A percentile compares a stretch with the other conserved stretches of the same genome.
Conservation (phyloP, 805 yeast genomes). For the Hanseniaspora hatyaiensis region DNA sequence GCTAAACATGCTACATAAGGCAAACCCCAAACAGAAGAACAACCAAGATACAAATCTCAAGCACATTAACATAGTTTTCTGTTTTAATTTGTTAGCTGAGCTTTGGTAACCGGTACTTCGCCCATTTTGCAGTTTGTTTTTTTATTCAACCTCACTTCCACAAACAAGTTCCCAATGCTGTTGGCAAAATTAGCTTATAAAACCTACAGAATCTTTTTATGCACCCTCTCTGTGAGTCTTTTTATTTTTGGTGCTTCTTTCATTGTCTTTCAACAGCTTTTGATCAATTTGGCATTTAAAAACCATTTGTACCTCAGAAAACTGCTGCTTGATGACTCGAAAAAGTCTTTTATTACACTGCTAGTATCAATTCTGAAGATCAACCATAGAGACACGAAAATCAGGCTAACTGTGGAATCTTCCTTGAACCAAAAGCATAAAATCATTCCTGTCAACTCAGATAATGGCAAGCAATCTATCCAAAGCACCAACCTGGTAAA, state of each 20-base stretch:
- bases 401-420: constrained; percentile 37
- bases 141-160: too few relatives aligned
- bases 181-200: constrained; percentile 1
- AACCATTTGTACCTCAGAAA: constrained; percentile 31
- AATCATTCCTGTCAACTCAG: neutral
- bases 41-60: too few relatives aligned
- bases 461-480: too few relatives aligned
- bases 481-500: constrained; percentile 33
- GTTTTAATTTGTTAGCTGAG: too few relatives aligned
- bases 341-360: constrained; percentile 45
- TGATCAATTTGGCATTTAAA: constrained; percentile 29
- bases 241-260: constrained; percentile 33
- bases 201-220: constrained; percentile 18
- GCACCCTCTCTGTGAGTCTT: constrained; percentile 21
- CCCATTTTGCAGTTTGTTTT: too few relatives aligned
- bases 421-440: constrained; percentile 22
- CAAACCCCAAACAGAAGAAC: too few relatives aligned
- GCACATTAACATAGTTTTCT: too few relatives aligned
- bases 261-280: constrained; percentile 37
- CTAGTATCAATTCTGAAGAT: constrained; percentile 41
- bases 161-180: too few relatives aligned
- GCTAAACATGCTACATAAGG: too few relatives aligned
- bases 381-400: constrained; percentile 39
- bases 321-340: constrained; percentile 41
- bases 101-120: too few relatives aligned